These are phyloP conservation scores for Ceratocystis harringtonii DNA, from an alignment of 2,329 filamentous ascomycete species.

Conservation along the genomic window DNA sequence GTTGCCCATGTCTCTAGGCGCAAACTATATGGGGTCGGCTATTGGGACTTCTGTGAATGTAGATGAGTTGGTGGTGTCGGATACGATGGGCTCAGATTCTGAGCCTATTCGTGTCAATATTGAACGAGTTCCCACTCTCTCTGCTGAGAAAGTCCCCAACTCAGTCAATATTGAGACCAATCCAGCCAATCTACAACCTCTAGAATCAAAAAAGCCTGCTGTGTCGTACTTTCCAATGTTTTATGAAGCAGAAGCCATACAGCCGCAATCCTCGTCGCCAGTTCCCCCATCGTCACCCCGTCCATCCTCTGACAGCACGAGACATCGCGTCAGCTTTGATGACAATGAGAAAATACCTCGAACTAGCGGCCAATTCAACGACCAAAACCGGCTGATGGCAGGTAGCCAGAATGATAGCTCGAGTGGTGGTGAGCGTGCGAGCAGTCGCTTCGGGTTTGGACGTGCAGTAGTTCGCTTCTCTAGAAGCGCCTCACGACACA, in stretches of 20 bases:
- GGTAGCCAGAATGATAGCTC: background rate
- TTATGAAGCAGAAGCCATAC: slow-evolving; percentile 1
- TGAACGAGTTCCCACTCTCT: slow-evolving; percentile 11
- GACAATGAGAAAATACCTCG: slow-evolving; percentile 7
- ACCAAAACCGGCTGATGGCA: background rate
- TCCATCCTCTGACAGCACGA: slow-evolving; percentile 5
- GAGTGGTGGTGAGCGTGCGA: background rate
- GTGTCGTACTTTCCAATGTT: slow-evolving; percentile 11
- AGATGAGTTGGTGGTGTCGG: too few species aligned
- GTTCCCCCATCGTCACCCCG: slow-evolving; percentile 7
- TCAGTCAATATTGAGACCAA: background rate
- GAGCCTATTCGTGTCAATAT: slow-evolving; percentile 12
- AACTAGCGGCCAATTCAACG: slow-evolving; percentile 6
- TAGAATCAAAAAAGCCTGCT: background rate
- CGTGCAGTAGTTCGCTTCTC: slow-evolving; percentile 16
- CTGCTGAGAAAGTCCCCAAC: slow-evolving; percentile 10
- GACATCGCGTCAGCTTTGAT: slow-evolving; percentile 10
- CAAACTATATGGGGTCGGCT: background rate
- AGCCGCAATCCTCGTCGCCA: background rate
- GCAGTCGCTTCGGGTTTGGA: slow-evolving; percentile 12
- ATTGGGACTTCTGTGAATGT: background rate
- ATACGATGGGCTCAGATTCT: background rate
- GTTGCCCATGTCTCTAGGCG: background rate
- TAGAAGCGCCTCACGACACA: slow-evolving; percentile 15
- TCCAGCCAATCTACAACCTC: background rate